Conservation (phyloP, 2,329 filamentous ascomycete species). For the Sclerotinia borealis region DNA sequence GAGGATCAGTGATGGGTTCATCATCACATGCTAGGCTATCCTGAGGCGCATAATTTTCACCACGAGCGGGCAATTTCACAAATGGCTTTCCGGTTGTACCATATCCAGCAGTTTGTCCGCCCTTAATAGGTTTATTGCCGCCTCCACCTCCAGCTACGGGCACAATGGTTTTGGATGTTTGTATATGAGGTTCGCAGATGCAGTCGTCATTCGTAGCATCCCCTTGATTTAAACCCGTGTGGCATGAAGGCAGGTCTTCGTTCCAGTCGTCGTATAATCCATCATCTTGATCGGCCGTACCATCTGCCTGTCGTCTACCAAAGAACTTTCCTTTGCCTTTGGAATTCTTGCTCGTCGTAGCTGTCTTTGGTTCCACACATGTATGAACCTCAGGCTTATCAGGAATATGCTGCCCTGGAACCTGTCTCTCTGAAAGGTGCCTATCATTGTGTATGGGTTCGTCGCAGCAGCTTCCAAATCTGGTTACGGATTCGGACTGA, state of each 20-base stretch:
- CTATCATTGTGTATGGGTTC: background rate
- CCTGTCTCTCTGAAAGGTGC: background rate
- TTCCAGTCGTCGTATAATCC: background rate
- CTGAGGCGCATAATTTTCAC: constrained; percentile 1
- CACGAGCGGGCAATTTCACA: constrained; percentile 35
- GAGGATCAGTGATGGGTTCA: background rate
- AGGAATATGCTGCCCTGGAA: background rate
- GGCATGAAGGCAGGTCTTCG: background rate
- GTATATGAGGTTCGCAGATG: background rate
- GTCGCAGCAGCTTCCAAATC: constrained; percentile 1
- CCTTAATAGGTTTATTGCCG: background rate
- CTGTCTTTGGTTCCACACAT: background rate
- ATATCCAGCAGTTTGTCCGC: constrained; percentile 17
- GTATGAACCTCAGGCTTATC: background rate
- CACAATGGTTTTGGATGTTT: background rate
- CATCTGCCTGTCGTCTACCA: constrained; percentile 2
- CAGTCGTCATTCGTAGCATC: constrained; percentile 13
- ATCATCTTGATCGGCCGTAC: background rate
- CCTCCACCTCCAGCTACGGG: background rate
- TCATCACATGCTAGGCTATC: background rate
- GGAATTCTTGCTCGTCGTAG: background rate
- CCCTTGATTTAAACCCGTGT: constrained; percentile 4
- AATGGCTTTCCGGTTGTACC: constrained; percentile 45
- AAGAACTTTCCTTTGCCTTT: background rate
- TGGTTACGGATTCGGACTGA: background rate